Base-by-base conservation (phyloP, 805 yeast species). In the Wickerhamomyces pijperi region DNA sequence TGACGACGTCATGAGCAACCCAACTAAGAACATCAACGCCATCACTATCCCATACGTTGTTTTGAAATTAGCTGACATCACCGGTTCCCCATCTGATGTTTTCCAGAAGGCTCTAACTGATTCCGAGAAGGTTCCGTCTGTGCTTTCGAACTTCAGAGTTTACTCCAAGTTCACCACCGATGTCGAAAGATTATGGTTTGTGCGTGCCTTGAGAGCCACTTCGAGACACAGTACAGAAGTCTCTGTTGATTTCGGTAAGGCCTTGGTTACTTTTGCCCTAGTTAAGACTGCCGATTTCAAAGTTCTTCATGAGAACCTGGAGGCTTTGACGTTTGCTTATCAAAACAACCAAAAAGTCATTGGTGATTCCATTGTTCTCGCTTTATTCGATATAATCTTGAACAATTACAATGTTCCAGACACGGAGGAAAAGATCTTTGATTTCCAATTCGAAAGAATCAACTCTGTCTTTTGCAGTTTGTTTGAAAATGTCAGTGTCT, bases 21-120 rank as follows among this genome's bases (percentile, higher is more conserved):
- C 87, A 17, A 65, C 54, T 69, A 74, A 54, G 61, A 72, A 53
- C 36, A 44, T 53, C 9, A 54, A 54, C 35, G 55, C 55, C 34
- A 67, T 78, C 15, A 57, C 69, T 3, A 69, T 74, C 37, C 76
- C 78, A 3, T 78, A 73, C 51, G 77, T 78, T 2, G 57, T 70
- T 3, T 46, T 64, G 43, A 43, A 49, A 43, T 31, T 53, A 19
- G 46, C 48, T 34, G 39, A 42, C 41, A 36, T 47, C 3, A 28
- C 66, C 7, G 47, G 47, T 14, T 44, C 42, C 3, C 47, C 59
- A 11, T 51, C 51, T 5, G 54, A 55, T 5, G 44, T 67, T 19
- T 47, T 65, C 37, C 36, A 43, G 5, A 64, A 60, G 21, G 58
- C 70, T 1, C 50, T 72, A 7, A 36, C 43, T 0, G 55, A 64